phyloP scores from a whole-genome alignment of 805 yeast genomes.

The Saccharomycopsis sp. region DNA sequence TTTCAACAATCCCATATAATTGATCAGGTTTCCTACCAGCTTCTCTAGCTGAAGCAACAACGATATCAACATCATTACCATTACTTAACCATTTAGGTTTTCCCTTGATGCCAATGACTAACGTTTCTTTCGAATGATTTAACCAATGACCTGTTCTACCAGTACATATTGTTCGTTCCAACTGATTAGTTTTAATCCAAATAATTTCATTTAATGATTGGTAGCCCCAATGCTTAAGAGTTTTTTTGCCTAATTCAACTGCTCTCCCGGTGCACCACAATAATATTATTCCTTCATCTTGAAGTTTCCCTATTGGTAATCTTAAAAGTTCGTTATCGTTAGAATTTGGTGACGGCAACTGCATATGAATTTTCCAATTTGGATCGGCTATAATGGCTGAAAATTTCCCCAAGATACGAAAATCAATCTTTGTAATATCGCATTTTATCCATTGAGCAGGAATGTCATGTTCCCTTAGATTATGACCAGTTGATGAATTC shows the following conservation, averaged over 20 bases:
- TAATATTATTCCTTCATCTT: constrained; percentile 75
- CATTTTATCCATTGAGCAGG: constrained; percentile 86
- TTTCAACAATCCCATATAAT: constrained; percentile 74
- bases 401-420: constrained; percentile 66
- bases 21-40: constrained; percentile 91
- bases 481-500: constrained; percentile 38
- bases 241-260: constrained; percentile 77
- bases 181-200: constrained; percentile 88
- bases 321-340: constrained; percentile 67
- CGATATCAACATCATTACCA: constrained; percentile 63
- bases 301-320: constrained; percentile 60
- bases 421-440: constrained; percentile 70
- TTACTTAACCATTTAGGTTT: constrained; percentile 62
- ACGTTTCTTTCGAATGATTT: constrained; percentile 89
- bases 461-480: constrained; percentile 19
- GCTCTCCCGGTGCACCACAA: constrained; percentile 97
- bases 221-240: constrained; percentile 79
- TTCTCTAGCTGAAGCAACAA: constrained; percentile 81
- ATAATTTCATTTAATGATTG: constrained; percentile 67
- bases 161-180: constrained; percentile 83
- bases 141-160: constrained; percentile 98
- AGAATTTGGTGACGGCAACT: constrained; percentile 44
- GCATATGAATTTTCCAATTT: constrained; percentile 88
- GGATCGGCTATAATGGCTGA: constrained; percentile 82
- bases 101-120: constrained; percentile 75